Conservation (phyloP, 495 filamentous ascomycete genomes). For the Copromyces sp. region DNA sequence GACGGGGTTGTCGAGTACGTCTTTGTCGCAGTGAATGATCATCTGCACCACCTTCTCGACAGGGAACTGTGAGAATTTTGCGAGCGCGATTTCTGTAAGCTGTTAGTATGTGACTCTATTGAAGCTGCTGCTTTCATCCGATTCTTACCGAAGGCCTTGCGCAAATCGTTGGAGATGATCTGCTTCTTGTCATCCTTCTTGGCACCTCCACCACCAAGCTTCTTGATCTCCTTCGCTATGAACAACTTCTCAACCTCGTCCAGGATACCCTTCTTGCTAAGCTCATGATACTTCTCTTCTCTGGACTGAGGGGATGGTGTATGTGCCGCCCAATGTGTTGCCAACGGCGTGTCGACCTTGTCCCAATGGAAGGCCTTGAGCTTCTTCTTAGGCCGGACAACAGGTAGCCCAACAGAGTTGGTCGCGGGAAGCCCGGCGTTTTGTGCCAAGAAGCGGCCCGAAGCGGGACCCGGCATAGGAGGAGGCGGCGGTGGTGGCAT, state of each 20-base stretch:
- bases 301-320: constrained; percentile 70
- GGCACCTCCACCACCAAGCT: constrained; percentile 52
- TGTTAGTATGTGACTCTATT: constrained; percentile 10
- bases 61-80: constrained; percentile 75
- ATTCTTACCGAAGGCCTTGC: constrained; percentile 67
- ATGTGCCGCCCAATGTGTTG: constrained; percentile 90
- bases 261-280: constrained; percentile 85
- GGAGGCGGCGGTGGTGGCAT: not conserved
- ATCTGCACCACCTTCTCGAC: constrained; percentile 78
- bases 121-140: not conserved
- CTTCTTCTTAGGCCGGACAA: constrained; percentile 93
- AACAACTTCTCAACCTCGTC: constrained; percentile 97
- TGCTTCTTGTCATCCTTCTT: constrained; percentile 94
- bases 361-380: constrained; percentile 99
- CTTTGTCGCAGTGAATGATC: constrained; percentile 90
- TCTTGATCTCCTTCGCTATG: constrained; percentile 93
- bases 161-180: constrained; percentile 83
- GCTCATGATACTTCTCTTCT: constrained; percentile 89
- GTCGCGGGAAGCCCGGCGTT: constrained; percentile 24
- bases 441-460: constrained; percentile 45
- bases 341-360: constrained; percentile 87
- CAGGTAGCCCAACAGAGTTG: constrained; percentile 47
- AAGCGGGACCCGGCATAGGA: constrained; percentile 15
- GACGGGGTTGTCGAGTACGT: constrained; percentile 84
- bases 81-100: constrained; percentile 65